Evolutionary conservation across 805 yeast species (phyloP).

Genomic region (Lipomyces spencermartinsiae): DNA sequence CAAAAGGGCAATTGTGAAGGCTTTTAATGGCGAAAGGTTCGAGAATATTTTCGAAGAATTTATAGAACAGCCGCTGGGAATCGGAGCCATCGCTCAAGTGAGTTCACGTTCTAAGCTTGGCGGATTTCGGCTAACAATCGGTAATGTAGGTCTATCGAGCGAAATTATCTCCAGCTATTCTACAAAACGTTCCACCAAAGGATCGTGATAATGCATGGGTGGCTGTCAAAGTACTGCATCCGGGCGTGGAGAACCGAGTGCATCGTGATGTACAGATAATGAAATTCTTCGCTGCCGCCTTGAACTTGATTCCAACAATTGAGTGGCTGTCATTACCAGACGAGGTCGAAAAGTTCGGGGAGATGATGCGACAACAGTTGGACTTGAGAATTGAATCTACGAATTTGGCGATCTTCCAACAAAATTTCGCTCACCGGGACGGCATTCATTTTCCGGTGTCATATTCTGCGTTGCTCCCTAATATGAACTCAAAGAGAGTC

Average conservation of each 20-base stretch:
- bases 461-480: conserved; percentile 50
- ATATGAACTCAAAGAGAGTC: conserved; percentile 65
- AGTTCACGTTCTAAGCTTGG: neutral
- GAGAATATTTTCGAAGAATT: conserved; percentile 85
- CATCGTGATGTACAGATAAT: conserved; percentile 83
- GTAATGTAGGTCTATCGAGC: conserved; percentile 71
- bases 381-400: conserved; percentile 89
- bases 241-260: conserved; percentile 73
- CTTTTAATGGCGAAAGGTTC: conserved; percentile 62
- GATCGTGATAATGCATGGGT: conserved; percentile 53
- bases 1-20: conserved; percentile 58
- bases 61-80: conserved; percentile 78
- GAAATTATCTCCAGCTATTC: conserved; percentile 53
- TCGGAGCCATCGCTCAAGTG: conserved; percentile 95
- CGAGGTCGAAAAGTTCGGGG: conserved; percentile 87
- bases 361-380: conserved; percentile 85
- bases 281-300: conserved; percentile 73
- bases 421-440: conserved; percentile 62
- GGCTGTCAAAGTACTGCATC: conserved; percentile 93
- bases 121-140: neutral
- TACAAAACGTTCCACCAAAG: conserved; percentile 29
- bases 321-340: conserved; percentile 96
- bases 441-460: conserved; percentile 86
- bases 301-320: conserved; percentile 87
- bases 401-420: conserved; percentile 73